Base-by-base conservation (phyloP, 768 basidiomycete genomes). In the Auricularia cornea region DNA sequence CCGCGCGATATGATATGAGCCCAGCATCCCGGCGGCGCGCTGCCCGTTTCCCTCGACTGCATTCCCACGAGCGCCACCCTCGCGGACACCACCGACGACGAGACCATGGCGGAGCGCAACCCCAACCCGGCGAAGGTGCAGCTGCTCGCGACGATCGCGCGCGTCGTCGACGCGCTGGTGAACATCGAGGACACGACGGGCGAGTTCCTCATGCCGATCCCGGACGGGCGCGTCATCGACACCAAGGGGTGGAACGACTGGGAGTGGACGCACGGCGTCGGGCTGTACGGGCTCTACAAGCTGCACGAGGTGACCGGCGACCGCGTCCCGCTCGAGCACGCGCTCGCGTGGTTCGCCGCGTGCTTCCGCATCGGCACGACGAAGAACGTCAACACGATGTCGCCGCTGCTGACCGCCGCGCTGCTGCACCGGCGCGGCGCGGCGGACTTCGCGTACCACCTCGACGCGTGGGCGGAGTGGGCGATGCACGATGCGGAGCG, bases 351-450 rank as follows among this genome's bases (percentile, higher is more conserved):
- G 83, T 84, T 84, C 72, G 72, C 74, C 31, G 75, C 75, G 33
- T 79, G 79, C 29, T 81, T 82, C 67, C 74, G 73, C 44, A 69
- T 80, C 30, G 82, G 82, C 11, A 82, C 82, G 14, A 81, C 80
- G 26, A 84, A 84, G 78, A 84, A 84, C 67, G 81, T 83, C 63
- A 84, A 84, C 70, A 83, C 82, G 20, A 82, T 84, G 80, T 78
- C 82, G 3, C 79, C 82, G 0, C 73, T 85, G 48, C 67, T 81
- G 10, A 79, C 79, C 29, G 77, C 76, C 8, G 78, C 79, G 20
- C 76, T 77, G 65, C 70, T 79, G n/a, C 78, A 80, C 63, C 73
- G 79, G 64, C 70, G 69, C 30, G 70, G 72, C 57, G 67, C 70
- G 14, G 75, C 65, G 6, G 70, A 77, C 59, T 80, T 76, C 68